These are phyloP conservation scores for Claviceps monticola DNA, from an alignment of 2,329 filamentous ascomycete genomes.

Conservation along the genomic window DNA sequence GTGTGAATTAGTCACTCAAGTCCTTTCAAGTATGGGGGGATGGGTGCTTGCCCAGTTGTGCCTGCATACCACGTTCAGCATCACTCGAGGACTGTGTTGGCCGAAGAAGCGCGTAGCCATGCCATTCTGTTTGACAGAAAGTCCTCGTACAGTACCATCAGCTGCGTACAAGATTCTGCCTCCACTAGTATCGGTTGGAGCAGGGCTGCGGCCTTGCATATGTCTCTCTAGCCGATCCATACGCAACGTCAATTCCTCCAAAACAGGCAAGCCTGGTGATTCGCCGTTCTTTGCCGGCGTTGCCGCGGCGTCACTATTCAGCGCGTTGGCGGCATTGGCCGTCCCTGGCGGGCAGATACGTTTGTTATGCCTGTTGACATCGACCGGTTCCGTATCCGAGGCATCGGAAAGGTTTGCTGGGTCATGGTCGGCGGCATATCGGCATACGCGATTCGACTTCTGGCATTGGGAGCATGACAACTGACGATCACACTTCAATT, in stretches of 20 bases:
- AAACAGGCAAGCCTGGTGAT: constrained; percentile 16
- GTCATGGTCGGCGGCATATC: constrained; percentile 36
- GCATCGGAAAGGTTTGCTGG: constrained; percentile 33
- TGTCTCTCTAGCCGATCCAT: constrained; percentile 42
- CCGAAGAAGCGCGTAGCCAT: constrained; percentile 37
- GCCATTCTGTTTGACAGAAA: constrained; percentile 34
- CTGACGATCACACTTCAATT: constrained; percentile 41
- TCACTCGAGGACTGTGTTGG: constrained; percentile 36
- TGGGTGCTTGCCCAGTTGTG: not conserved
- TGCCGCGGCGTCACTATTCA: constrained; percentile 13
- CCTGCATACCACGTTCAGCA: constrained; percentile 37
- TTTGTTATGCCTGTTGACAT: constrained; percentile 23
- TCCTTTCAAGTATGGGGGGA: not conserved
- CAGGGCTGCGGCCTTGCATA: constrained; percentile 28
- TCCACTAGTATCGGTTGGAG: constrained; percentile 21
- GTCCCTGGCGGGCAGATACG: constrained; percentile 20
- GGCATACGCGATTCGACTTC: constrained; percentile 39
- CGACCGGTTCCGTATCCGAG: constrained; percentile 27
- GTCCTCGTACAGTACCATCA: constrained; percentile 32
- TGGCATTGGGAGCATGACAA: constrained; percentile 44
- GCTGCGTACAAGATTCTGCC: constrained; percentile 21
- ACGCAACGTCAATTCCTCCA: constrained; percentile 35
- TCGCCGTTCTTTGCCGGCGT: constrained; percentile 21
- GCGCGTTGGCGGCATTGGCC: constrained; percentile 9
- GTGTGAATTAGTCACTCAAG: not conserved